These are phyloP conservation scores for Quillaja saponaria DNA, from an alignment of 306 rosid species.

Conservation along the genomic window DNA sequence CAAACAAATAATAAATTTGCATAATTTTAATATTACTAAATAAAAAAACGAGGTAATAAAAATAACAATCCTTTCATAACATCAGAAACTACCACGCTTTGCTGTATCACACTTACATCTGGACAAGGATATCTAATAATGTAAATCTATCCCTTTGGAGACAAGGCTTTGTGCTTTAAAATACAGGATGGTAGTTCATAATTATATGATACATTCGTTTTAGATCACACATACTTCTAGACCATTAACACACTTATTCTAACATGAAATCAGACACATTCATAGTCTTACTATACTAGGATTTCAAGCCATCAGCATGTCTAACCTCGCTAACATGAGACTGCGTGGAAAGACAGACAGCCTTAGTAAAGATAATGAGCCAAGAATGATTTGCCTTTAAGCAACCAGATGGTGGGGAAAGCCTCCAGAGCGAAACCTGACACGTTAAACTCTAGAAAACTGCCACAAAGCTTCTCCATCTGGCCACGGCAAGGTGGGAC, in stretches of 20 bases:
- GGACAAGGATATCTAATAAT: too few species aligned
- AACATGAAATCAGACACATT: conserved; percentile 34
- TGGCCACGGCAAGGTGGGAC: conserved; percentile 50
- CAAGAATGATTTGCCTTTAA: conserved; percentile 53
- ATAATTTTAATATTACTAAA: too few species aligned
- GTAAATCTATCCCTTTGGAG: too few species aligned
- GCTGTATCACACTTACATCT: too few species aligned
- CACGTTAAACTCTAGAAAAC: conserved; percentile 31
- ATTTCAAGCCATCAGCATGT: conserved; percentile 30
- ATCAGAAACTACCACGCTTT: too few species aligned
- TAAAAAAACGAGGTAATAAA: too few species aligned
- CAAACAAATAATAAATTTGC: too few species aligned
- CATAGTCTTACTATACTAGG: conserved; percentile 26
- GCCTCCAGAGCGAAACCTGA: conserved; percentile 28
- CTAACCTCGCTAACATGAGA: conserved; percentile 23
- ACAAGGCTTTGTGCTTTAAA: too few species aligned
- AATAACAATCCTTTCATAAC: too few species aligned
- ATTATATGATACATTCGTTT: conserved; percentile 18
- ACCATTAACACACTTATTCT: conserved; percentile 36
- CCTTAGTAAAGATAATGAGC: conserved; percentile 33
- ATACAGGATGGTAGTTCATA: too few species aligned
- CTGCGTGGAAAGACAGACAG: conserved; percentile 32
- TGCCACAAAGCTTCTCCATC: conserved; percentile 39
- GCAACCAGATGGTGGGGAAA: conserved; percentile 58
- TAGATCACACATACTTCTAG: conserved; percentile 31